Evolutionary conservation across 2,329 filamentous ascomycete genomes (phyloP).

Genomic region (Emergomyces africanus): DNA sequence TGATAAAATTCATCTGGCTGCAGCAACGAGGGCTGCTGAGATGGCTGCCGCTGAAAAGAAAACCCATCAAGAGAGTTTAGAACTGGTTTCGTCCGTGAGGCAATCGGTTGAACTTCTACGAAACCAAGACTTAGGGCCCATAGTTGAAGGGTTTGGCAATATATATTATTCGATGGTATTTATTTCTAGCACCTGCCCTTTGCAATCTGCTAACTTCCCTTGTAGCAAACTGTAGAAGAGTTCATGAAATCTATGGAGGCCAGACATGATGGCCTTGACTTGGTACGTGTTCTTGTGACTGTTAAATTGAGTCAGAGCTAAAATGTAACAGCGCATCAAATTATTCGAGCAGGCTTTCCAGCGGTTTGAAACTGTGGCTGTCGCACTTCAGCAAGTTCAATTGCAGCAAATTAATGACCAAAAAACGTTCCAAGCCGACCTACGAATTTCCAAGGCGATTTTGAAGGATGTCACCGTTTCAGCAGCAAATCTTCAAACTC

Average conservation of each 20-base stretch:
- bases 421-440: conserved; percentile 11
- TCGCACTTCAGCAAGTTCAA: conserved; percentile 22
- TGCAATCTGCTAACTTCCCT: not conserved
- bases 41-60: conserved; percentile 16
- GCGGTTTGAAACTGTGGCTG: conserved; percentile 21
- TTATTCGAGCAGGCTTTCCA: conserved; percentile 22
- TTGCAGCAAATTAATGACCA: conserved; percentile 21
- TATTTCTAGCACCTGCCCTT: not conserved
- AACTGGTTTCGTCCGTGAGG: conserved; percentile 21
- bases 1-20: conserved; percentile 12
- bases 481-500: conserved; percentile 12
- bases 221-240: conserved; percentile 13
- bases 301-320: not conserved
- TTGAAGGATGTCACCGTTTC: conserved; percentile 14
- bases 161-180: conserved; percentile 26
- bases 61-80: conserved; percentile 16
- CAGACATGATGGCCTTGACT: conserved; percentile 21
- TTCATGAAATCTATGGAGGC: conserved; percentile 11
- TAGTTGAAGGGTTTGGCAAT: conserved; percentile 18
- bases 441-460: conserved; percentile 12
- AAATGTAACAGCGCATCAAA: conserved; percentile 21
- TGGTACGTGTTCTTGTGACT: conserved; percentile 13
- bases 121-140: conserved; percentile 17
- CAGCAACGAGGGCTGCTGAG: conserved; percentile 17
- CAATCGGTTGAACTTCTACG: conserved; percentile 21